These are phyloP conservation scores for Hymenoscyphus fructigenus DNA, from an alignment of 2,329 filamentous ascomycete genomes.

Conservation along the genomic window DNA sequence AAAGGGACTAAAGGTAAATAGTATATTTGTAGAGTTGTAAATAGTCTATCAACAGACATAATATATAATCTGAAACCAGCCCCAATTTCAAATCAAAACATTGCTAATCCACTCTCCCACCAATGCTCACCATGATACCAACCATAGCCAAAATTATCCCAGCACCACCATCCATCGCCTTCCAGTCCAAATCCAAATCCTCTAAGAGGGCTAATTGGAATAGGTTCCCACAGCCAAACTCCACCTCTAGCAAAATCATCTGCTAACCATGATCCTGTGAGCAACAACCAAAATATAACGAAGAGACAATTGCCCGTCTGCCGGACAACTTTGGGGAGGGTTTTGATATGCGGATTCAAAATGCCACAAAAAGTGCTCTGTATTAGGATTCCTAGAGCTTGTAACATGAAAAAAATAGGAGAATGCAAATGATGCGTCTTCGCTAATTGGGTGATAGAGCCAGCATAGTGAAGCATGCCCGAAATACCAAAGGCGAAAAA, in stretches of 20 bases:
- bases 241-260: slow-evolving; percentile 75
- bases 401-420: slow-evolving; percentile 69
- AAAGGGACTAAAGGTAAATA: no score
- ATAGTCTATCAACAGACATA: no score
- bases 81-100: not conserved
- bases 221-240: slow-evolving; percentile 77
- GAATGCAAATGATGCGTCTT: slow-evolving; percentile 51
- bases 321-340: slow-evolving; percentile 47
- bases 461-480: slow-evolving; percentile 68
- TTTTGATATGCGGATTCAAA: slow-evolving; percentile 37
- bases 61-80: no score
- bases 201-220: slow-evolving; percentile 73
- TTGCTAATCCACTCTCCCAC: slow-evolving; percentile 54
- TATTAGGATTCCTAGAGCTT: slow-evolving; percentile 62
- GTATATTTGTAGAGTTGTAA: no score
- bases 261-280: slow-evolving; percentile 63
- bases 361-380: slow-evolving; percentile 49
- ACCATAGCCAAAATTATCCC: slow-evolving; percentile 50
- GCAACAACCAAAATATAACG: slow-evolving; percentile 64
- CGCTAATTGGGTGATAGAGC: slow-evolving; percentile 66
- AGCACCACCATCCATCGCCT: slow-evolving; percentile 67
- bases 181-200: slow-evolving; percentile 61
- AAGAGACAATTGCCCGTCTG: slow-evolving; percentile 60
- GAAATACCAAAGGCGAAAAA: slow-evolving; percentile 63
- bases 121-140: slow-evolving; percentile 63